Conservation (phyloP, 805 yeast species). For the Yarrowia osloensis region DNA sequence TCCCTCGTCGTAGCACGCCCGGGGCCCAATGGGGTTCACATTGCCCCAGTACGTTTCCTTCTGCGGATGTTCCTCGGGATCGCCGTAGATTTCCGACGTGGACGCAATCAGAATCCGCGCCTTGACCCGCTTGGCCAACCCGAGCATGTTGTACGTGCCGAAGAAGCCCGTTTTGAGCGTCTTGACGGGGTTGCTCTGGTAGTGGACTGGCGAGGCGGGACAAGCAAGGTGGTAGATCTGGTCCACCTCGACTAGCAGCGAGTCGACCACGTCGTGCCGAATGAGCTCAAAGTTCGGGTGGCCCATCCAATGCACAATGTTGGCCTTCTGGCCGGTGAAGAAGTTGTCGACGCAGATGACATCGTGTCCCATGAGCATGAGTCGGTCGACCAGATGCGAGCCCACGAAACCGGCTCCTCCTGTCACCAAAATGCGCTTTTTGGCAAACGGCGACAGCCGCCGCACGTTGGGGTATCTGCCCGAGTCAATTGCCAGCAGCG, state of each 20-base stretch:
- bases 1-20: constrained; percentile 41
- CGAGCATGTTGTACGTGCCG: constrained; percentile 40
- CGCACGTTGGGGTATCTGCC: constrained; percentile 36
- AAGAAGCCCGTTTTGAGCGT: constrained; percentile 39
- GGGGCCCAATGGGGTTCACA: constrained; percentile 38
- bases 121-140: constrained; percentile 40
- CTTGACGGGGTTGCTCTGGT: constrained; percentile 39
- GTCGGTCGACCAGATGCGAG: constrained; percentile 39
- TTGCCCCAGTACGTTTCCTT: constrained; percentile 39
- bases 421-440: constrained; percentile 38
- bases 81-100: constrained; percentile 40
- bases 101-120: constrained; percentile 39
- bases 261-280: constrained; percentile 40
- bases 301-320: constrained; percentile 40
- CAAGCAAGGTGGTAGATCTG: constrained; percentile 40
- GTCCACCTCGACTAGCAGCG: constrained; percentile 39
- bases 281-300: constrained; percentile 40
- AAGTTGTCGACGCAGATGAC: constrained; percentile 40
- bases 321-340: constrained; percentile 38
- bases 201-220: constrained; percentile 40
- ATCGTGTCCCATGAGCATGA: constrained; percentile 39
- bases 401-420: constrained; percentile 41
- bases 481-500: constrained; percentile 22
- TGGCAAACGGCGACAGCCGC: constrained; percentile 38
- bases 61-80: constrained; percentile 40